A percentile compares a stretch with the other conserved stretches of the same genome.
phyloP scores from a whole-genome alignment of 2,329 filamentous ascomycete species.

The Epicoccum sorghinum region DNA sequence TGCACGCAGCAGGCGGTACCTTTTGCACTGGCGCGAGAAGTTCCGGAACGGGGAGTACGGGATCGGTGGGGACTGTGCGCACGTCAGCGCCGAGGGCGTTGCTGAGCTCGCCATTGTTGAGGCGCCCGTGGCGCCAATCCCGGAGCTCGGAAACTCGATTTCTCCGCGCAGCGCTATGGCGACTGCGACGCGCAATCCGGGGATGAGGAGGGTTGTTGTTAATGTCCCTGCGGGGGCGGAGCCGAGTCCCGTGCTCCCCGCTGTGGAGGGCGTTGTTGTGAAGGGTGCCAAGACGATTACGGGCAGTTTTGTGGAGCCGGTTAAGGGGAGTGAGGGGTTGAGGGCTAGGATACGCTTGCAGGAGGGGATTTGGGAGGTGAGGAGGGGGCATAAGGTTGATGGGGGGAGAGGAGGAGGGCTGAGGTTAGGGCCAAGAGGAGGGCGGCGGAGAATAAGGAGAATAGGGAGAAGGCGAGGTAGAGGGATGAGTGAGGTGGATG shows the following conservation, averaged over 20 bases:
- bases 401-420: conserved; percentile 90
- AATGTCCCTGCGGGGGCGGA: conserved; percentile 58
- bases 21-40: conserved; percentile 85
- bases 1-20: conserved; percentile 78
- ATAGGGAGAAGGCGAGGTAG: conserved; percentile 65
- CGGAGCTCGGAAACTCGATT: conserved; percentile 31
- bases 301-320: conserved; percentile 74
- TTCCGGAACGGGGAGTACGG: conserved; percentile 81
- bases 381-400: conserved; percentile 87
- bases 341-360: conserved; percentile 72
- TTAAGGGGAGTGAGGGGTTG: conserved; percentile 65
- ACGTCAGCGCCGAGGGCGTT: conserved; percentile 64
- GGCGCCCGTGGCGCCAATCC: conserved; percentile 51
- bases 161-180: conserved; percentile 43
- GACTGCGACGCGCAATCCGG: conserved; percentile 60
- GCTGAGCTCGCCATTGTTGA: conserved; percentile 65
- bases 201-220: conserved; percentile 64
- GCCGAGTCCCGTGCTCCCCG: conserved; percentile 53
- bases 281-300: conserved; percentile 71
- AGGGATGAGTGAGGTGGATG: too few species aligned
- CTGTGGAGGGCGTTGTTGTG: conserved; percentile 70
- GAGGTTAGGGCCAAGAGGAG: conserved; percentile 87
- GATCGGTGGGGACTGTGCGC: conserved; percentile 78
- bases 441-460: conserved; percentile 77
- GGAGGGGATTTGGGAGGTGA: conserved; percentile 93